Percentiles rank a stretch among this genome's conserved stretches.
These are phyloP conservation scores for Beauveria australis DNA, from an alignment of 2,329 filamentous ascomycete species.

Conservation along the genomic window DNA sequence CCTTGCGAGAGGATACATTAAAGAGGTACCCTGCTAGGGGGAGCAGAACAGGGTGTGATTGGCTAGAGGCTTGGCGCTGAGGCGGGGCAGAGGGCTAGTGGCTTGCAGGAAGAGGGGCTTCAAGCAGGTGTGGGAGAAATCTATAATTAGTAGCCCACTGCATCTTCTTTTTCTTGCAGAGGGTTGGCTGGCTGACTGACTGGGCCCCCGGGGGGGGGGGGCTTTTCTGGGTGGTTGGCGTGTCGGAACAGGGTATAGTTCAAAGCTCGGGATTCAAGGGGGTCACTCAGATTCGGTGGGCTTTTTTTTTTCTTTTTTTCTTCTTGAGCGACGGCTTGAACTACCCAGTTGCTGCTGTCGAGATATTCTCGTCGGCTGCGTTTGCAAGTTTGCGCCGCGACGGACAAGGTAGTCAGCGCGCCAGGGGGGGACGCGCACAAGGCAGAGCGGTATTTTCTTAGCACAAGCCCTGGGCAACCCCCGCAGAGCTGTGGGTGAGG, in stretches of 20 bases:
- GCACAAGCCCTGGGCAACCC: not conserved
- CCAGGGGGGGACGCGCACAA: not conserved
- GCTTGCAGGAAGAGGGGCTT: slow-evolving; percentile 4
- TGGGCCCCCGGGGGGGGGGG: not conserved
- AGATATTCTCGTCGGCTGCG: not conserved
- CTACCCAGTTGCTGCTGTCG: too few relatives aligned
- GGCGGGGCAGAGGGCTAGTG: not conserved
- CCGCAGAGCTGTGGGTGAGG: not conserved
- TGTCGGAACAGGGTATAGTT: not conserved
- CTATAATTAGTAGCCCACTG: slow-evolving; percentile 1
- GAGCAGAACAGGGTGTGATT: not conserved
- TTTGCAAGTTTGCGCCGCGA: not conserved
- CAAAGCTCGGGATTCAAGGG: too few relatives aligned
- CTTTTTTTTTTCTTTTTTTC: not conserved
- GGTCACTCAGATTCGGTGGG: too few relatives aligned
- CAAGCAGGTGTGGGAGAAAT: not conserved
- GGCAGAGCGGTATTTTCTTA: not conserved
- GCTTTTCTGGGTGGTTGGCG: not conserved
- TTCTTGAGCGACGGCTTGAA: not conserved
- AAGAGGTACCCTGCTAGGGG: not conserved
- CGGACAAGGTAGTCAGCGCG: not conserved
- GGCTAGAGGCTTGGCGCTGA: not conserved
- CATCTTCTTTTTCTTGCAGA: not conserved
- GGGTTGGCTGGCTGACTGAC: not conserved
- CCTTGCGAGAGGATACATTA: not conserved